Conservation (phyloP, 805 yeast genomes). For the Candida dajiaensis region DNA sequence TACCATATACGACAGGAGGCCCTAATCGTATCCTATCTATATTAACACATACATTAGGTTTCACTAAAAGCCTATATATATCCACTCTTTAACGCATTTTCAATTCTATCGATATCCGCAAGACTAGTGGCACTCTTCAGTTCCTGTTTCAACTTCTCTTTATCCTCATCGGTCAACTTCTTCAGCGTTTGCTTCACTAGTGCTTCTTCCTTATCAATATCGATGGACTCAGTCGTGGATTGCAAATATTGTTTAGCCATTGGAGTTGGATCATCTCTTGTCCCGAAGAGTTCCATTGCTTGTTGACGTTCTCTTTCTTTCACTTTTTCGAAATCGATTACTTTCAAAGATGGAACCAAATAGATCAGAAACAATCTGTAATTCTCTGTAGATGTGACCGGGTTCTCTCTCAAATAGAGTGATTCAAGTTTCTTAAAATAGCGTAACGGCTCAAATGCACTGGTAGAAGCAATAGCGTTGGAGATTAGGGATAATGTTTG, state of each 20-base stretch:
- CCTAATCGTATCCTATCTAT: too few species aligned
- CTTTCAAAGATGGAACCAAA: constrained; percentile 54
- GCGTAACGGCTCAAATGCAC: constrained; percentile 34
- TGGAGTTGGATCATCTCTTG: constrained; percentile 17
- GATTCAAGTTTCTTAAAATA: constrained; percentile 38
- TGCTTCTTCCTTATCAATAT: constrained; percentile 27
- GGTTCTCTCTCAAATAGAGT: constrained; percentile 54
- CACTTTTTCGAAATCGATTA: constrained; percentile 65
- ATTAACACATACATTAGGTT: too few species aligned
- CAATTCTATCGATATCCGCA: constrained; percentile 71
- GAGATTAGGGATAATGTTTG: constrained; percentile 44
- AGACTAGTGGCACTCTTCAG: constrained; percentile 60
- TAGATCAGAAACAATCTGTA: constrained; percentile 59
- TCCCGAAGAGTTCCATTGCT: constrained; percentile 41
- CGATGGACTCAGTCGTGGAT: not conserved
- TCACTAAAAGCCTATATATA: constrained; percentile 7
- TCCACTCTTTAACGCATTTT: constrained; percentile 42
- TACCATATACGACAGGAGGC: too few species aligned
- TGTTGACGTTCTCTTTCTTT: constrained; percentile 44
- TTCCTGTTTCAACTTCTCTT: constrained; percentile 41
- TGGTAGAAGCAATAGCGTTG: constrained; percentile 43
- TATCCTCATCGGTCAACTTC: constrained; percentile 51
- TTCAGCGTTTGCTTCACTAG: constrained; percentile 31
- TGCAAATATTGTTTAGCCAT: constrained; percentile 23
- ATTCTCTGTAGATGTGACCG: constrained; percentile 40